phyloP scores from a whole-genome alignment of 495 filamentous ascomycete genomes.

The Aspergillus bridgeri region DNA sequence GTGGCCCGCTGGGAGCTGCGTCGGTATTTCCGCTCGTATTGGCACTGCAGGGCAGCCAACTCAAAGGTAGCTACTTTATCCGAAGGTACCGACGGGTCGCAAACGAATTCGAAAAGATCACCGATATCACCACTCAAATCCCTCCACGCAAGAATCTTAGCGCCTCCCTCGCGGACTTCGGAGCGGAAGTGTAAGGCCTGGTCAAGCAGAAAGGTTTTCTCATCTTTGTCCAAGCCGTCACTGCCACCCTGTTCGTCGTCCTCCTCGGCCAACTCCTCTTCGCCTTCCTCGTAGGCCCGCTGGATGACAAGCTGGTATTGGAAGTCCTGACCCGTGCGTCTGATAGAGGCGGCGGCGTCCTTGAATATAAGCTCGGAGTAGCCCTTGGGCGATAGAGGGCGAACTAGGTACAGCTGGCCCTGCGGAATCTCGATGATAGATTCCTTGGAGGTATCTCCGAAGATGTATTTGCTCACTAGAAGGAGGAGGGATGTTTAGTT shows the following conservation, averaged over 20 bases:
- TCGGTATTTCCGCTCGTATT: conserved; percentile 93
- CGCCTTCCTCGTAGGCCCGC: conserved; percentile 94
- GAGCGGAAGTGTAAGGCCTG: conserved; percentile 84
- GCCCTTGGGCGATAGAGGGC: conserved; percentile 90
- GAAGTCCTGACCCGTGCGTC: conserved; percentile 87
- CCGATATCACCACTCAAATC: conserved; percentile 91
- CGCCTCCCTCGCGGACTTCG: conserved; percentile 69
- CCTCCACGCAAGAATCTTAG: conserved; percentile 87
- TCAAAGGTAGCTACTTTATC: conserved; percentile 78
- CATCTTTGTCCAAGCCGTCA: conserved; percentile 76
- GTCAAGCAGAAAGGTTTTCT: conserved; percentile 94
- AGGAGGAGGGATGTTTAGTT: conserved; percentile 19
- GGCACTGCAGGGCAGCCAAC: conserved; percentile 81
- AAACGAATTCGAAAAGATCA: conserved; percentile 95
- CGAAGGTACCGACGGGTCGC: conserved; percentile 66
- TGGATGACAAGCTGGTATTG: conserved; percentile 97
- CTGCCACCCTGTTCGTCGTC: conserved; percentile 76
- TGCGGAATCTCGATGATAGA: conserved; percentile 90
- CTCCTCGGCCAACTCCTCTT: conserved; percentile 83
- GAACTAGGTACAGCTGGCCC: conserved; percentile 95
- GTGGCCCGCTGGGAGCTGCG: conserved; percentile 75
- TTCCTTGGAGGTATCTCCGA: conserved; percentile 89
- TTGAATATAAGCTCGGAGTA: conserved; percentile 99
- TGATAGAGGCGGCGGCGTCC: conserved; percentile 87
- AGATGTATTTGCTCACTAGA: conserved; percentile 85